Percentiles rank a stretch among this genome's conserved stretches.
Evolutionary conservation across 2,329 filamentous ascomycete species (phyloP).

Genomic region (Fusarium transvaalense): DNA sequence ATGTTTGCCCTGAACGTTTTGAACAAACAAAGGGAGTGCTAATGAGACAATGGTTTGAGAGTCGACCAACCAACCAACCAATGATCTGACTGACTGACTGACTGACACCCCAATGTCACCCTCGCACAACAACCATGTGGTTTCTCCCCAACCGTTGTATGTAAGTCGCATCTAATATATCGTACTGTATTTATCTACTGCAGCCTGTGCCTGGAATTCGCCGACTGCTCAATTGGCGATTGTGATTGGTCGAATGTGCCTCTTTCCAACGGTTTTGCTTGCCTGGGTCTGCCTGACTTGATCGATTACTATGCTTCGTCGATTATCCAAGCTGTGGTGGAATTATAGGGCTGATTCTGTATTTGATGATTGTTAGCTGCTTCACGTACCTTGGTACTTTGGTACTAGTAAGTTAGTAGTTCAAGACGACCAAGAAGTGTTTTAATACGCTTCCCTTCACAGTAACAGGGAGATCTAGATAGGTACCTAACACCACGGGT

Average conservation of each 20-base stretch:
- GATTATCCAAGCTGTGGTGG: neutral
- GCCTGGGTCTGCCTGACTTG: neutral
- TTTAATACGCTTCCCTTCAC: neutral
- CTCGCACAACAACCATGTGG: constrained; percentile 21
- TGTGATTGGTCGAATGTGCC: constrained; percentile 14
- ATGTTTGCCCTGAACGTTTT: constrained; percentile 6
- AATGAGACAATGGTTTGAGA: constrained; percentile 14
- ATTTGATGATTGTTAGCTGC: neutral
- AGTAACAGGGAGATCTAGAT: too few species aligned
- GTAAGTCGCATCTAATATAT: neutral
- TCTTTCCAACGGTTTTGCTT: constrained; percentile 16
- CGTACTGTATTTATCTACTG: neutral
- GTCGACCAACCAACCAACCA: constrained; percentile 7
- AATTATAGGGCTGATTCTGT: neutral
- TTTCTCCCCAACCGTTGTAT: constrained; percentile 12
- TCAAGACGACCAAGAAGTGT: neutral
- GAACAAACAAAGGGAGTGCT: constrained; percentile 27
- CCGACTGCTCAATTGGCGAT: constrained; percentile 9
- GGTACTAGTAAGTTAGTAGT: neutral
- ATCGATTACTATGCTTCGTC: neutral
- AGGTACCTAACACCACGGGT: too few species aligned
- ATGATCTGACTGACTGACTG: neutral
- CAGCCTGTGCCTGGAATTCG: constrained; percentile 18
- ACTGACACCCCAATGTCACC: constrained; percentile 4
- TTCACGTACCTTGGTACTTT: neutral